These are phyloP conservation scores for Diddensiella santjacobensis DNA, from an alignment of 805 yeast species.

Conservation along the genomic window DNA sequence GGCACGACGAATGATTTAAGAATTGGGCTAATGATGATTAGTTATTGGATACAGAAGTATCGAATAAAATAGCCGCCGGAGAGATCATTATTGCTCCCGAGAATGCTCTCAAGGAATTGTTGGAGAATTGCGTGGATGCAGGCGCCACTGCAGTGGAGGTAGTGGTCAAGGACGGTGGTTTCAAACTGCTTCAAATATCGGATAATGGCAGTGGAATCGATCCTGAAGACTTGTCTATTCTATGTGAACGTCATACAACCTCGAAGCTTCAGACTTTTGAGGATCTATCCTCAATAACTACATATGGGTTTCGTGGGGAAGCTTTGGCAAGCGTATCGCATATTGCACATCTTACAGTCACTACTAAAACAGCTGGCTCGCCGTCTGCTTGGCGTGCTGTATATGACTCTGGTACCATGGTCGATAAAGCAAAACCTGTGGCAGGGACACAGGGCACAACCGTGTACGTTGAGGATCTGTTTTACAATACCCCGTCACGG, in stretches of 20 bases:
- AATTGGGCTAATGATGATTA: too few relatives aligned
- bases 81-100: slow-evolving; percentile 92
- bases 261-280: slow-evolving; percentile 74
- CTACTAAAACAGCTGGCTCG: slow-evolving; percentile 61
- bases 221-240: slow-evolving; percentile 61
- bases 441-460: slow-evolving; percentile 91
- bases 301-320: slow-evolving; percentile 96
- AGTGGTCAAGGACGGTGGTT: slow-evolving; percentile 86
- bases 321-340: slow-evolving; percentile 94
- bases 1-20: too few relatives aligned
- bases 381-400: slow-evolving; percentile 67
- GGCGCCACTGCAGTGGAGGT: slow-evolving; percentile 69
- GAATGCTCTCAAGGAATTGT: slow-evolving; percentile 87
- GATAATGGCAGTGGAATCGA: slow-evolving; percentile 86
- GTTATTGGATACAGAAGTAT: slow-evolving; percentile 64
- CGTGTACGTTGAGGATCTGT: slow-evolving; percentile 79
- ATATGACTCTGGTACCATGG: slow-evolving; percentile 63
- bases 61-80: slow-evolving; percentile 94
- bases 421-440: slow-evolving; percentile 49
- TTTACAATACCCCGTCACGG: slow-evolving; percentile 82
- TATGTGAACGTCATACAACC: slow-evolving; percentile 93
- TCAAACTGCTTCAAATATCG: slow-evolving; percentile 76
- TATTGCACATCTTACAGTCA: slow-evolving; percentile 74
- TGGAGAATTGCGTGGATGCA: slow-evolving; percentile 93
- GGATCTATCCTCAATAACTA: slow-evolving; percentile 64